Base-by-base conservation (phyloP, 345 rosid genomes). In the Citrus hindsii region DNA sequence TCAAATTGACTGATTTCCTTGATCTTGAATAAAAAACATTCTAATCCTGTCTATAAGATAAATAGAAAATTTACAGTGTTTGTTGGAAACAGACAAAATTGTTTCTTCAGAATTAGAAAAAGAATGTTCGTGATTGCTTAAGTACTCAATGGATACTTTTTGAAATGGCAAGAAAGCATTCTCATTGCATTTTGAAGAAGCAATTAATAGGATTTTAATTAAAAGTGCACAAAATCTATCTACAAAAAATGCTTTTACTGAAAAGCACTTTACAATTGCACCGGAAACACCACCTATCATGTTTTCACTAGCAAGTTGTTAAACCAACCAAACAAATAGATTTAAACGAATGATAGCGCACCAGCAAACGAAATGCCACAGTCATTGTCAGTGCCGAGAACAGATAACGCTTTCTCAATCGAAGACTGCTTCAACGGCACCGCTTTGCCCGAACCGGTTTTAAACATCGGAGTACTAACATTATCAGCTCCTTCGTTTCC, bases 351-450 rank as follows among this genome's bases (percentile, higher is more conserved):
- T 30, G 21, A 61, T n/a, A 60, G 46, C 64, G 25, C 62, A 89
- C 94, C 94, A 24, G 89, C 74, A 69, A 40, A 56, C 35, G 48
- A 69, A 40, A 76, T 5, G 67, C 56, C 76, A 25, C 33, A 75
- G 28, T 32, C 80, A n/a, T 58, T 82, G 8, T 80, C 79, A 10
- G 74, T 81, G 0, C 86, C 83, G 16, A 91, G 89, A 85, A 94
- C 83, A 67, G 91, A 80, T 56, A 83, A 46, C 19, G 98, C 97
- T 79, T 83, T 90, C 21, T 85, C 87, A 30, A 89, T 82, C 13
- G 95, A 95, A 83, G 95, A 89, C 66, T 85, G 89, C 73, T 90
- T 90, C 73, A 90, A 28, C 6, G 80, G 82, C 82, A 89, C 92
- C 40, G 90, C 79, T 68, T 88, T 89, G 62, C 97, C 97, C 63